Evolutionary conservation across 1,284 basidiomycete genomes (phyloP), one percentile per base, ranked within the genome.

Genomic region (Tilletia walkeri): DNA sequence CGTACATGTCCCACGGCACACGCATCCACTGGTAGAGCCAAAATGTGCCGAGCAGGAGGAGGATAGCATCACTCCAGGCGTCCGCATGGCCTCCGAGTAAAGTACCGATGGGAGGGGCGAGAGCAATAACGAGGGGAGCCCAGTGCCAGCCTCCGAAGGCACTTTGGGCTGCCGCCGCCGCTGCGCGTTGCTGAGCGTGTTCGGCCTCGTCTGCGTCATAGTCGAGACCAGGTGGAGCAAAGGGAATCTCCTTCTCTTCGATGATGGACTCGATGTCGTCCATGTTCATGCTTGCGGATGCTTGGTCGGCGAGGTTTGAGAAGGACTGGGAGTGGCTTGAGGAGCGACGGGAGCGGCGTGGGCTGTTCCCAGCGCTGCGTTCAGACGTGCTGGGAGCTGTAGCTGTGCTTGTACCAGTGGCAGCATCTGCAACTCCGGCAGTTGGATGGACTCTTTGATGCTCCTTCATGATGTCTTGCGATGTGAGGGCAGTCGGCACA

Each of bases 41-140:
- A 71, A 84, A 85, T 70, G 76, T 76, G 45, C 82, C 77, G 20
- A 85, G 76, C 20, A 84, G 69, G 72, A 85, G 79, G 59, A 85
- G 75, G 66, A 85, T 80, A 14, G 79, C 82, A 68, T 85, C 84
- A 39, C 78, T 78, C 84, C 84, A 85, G 47, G 80, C 78, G 72
- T 84, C 83, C 9, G 83, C 82, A 38, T 80, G 74, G n/a, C 84
- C 80, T 47, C 80, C 80, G 18, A 81, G 65, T 3, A 81, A 66
- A 1, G 78, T 73, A 7, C 75, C 75, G 3, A 80, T 65, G n/a
- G 80, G 76, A 9, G 80, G 80, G 1, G 73, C 75, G 50, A 81
- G 69, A 4, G 79, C 80, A n/a, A 80, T 71, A 30, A 73, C 56
- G 34, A 81, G 74, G 7, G 78, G 80, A 18, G 75, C 76, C 54